Percentiles rank a stretch among this genome's conserved stretches.
Evolutionary conservation across 805 yeast species (phyloP).

Genomic region (Clavispora santaluciae): DNA sequence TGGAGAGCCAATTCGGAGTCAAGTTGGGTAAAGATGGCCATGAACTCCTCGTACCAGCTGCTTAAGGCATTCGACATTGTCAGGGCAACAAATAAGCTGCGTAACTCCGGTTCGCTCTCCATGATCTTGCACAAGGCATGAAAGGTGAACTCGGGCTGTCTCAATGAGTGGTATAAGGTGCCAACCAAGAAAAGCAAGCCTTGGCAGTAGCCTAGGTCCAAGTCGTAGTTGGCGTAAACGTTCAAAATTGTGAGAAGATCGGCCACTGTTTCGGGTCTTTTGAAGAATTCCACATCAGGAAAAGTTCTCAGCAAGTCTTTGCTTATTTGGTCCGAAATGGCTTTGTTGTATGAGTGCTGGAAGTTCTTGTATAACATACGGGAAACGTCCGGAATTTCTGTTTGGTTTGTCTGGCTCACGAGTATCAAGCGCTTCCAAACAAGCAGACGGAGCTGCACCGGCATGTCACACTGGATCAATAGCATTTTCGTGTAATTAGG

Average conservation of each 20-base stretch:
- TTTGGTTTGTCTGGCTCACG: slow-evolving; percentile 22
- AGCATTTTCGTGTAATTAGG: slow-evolving; percentile 46
- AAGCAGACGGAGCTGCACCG: slow-evolving; percentile 38
- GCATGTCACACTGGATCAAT: slow-evolving; percentile 41
- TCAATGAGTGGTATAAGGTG: slow-evolving; percentile 42
- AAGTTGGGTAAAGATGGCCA: slow-evolving; percentile 33
- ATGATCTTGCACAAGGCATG: slow-evolving; percentile 51
- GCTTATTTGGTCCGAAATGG: slow-evolving; percentile 40
- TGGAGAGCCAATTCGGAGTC: slow-evolving; percentile 42
- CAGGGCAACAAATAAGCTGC: slow-evolving; percentile 44
- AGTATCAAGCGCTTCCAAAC: slow-evolving; percentile 41
- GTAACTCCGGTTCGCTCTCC: slow-evolving; percentile 51
- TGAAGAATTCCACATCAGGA: slow-evolving; percentile 49
- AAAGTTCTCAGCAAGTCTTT: slow-evolving; percentile 60
- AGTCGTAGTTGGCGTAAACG: slow-evolving; percentile 60
- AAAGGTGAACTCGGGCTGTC: slow-evolving; percentile 39
- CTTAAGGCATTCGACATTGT: slow-evolving; percentile 52
- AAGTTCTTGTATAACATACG: slow-evolving; percentile 32
- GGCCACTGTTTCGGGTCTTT: slow-evolving; percentile 36
- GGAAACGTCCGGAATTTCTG: slow-evolving; percentile 31
- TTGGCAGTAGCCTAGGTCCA: slow-evolving; percentile 65
- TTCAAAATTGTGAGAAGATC: slow-evolving; percentile 52
- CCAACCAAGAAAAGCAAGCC: slow-evolving; percentile 63
- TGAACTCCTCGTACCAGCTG: slow-evolving; percentile 50
- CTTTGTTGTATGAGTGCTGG: slow-evolving; percentile 39